Evolutionary conservation across 1,139 yeast species (phyloP).

Genomic region (Yamadazyma pseudoaaseri): DNA sequence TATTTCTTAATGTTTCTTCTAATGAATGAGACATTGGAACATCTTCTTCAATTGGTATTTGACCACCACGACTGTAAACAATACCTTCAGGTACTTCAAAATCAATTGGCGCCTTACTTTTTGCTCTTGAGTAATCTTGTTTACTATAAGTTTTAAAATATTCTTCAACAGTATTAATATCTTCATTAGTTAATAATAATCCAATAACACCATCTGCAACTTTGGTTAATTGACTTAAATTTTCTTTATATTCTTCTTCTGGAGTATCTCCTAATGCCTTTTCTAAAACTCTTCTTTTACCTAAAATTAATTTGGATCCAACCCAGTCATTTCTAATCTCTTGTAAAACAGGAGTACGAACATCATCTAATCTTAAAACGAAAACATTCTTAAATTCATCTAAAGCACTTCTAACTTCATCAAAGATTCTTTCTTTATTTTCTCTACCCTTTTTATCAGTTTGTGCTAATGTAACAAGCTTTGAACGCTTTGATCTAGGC

Average conservation of each 20-base stretch:
- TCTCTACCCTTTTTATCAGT: conserved; percentile 95
- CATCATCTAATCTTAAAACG: conserved; percentile 86
- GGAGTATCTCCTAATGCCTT: conserved; percentile 87
- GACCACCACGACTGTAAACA: conserved; percentile 94
- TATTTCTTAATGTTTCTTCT: conserved; percentile 87
- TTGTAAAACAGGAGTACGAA: conserved; percentile 93
- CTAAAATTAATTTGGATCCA: conserved; percentile 84
- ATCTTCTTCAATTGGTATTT: conserved; percentile 84
- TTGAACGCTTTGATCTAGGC: conserved; percentile 96
- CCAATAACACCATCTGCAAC: conserved; percentile 75
- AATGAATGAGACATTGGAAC: conserved; percentile 95
- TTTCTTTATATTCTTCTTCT: conserved; percentile 88
- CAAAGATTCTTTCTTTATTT: conserved; percentile 86
- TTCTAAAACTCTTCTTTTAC: conserved; percentile 89
- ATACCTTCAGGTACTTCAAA: conserved; percentile 87
- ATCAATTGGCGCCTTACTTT: conserved; percentile 76
- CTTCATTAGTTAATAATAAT: conserved; percentile 82
- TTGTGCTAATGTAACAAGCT: conserved; percentile 91
- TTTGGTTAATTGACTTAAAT: conserved; percentile 67
- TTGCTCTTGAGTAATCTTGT: conserved; percentile 88
- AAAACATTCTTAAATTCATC: conserved; percentile 78
- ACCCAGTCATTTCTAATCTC: conserved; percentile 90
- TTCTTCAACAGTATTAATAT: conserved; percentile 76
- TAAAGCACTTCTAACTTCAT: conserved; percentile 79
- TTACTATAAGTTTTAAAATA: conserved; percentile 78